Percentiles rank a stretch among this genome's conserved stretches.
Conservation (phyloP, 306 rosid genomes). For the Gynostemma pentaphyllum region DNA sequence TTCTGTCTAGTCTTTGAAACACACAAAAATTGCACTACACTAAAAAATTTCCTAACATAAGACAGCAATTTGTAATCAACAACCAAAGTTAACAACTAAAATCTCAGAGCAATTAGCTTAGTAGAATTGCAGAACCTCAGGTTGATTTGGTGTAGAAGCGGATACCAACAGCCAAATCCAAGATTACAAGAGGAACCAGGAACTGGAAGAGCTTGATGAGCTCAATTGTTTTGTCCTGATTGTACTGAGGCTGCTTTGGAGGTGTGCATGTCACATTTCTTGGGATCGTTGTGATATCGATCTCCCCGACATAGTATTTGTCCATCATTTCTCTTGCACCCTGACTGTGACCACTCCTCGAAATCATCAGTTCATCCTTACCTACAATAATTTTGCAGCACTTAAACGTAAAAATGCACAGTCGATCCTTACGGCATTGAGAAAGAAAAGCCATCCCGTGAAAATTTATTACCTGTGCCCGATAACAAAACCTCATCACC, state of each 20-base stretch:
- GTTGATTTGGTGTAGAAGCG: conserved; percentile 32
- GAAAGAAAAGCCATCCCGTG: background rate
- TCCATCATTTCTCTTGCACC: conserved; percentile 38
- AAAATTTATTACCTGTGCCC: conserved; percentile 23
- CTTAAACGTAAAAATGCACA: background rate
- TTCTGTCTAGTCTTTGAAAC: too few relatives aligned
- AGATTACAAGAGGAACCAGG: conserved; percentile 38
- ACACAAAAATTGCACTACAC: too few relatives aligned
- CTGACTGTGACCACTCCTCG: conserved; percentile 51
- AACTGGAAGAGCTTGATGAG: too few relatives aligned
- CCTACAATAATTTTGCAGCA: conserved; percentile 5
- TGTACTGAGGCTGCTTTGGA: conserved; percentile 41
- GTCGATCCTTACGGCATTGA: background rate
- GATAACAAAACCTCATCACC: conserved; percentile 45
- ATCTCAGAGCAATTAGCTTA: too few relatives aligned
- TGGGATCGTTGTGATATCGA: conserved; percentile 32
- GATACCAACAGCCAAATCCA: conserved; percentile 34
- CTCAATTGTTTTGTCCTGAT: conserved; percentile 41
- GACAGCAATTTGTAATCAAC: background rate
- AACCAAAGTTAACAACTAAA: background rate
- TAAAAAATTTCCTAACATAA: too few relatives aligned
- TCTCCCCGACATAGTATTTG: conserved; percentile 30
- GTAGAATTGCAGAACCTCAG: too few relatives aligned
- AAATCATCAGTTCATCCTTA: conserved; percentile 55
- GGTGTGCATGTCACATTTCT: conserved; percentile 17